Base-by-base conservation (phyloP, 306 rosid genomes). In the Gillenia trifoliata region DNA sequence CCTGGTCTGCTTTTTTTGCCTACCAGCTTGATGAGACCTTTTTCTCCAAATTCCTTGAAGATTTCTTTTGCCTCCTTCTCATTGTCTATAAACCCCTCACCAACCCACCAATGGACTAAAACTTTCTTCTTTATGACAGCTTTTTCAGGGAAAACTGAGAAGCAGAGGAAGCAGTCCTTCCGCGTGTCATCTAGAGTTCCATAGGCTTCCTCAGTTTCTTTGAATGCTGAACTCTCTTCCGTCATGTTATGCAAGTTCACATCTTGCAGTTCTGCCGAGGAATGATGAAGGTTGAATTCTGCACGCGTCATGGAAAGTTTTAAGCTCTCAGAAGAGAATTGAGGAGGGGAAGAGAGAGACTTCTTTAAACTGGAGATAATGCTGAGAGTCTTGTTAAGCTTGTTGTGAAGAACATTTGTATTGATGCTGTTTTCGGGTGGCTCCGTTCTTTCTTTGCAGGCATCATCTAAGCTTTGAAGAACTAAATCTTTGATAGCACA, bases 31-130 rank as follows among this genome's bases (percentile, higher is more conserved):
- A 79, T 57, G 56, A 73, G 30, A 28, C 74, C 22, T 25, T 45
- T 59, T 0, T 2, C 19, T 34, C 33, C 23, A 3, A 79, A 57
- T 8, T 31, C 8, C 2, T 43, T 2, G 34, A 79, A 57, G 11
- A 66, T 38, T 3, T 6, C 7, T 26, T 10, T 73, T 15, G 69
- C 62, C 5, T 0, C 17, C 11, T 55, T 2, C 36, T 43, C 73
- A 22, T 22, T 41, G 25, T 66, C 76, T 20, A 73, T 23, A 30
- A 73, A 66, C 6, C 12, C 82, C 57, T 72, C 82, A 34, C 82
- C 82, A 2, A 72, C 68, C 82, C 82, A 79, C 82, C 82, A 79
- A 8, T 79, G 70, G 40, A 49, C 40, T 47, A 79, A 12, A 6
- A 73, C 73, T 68, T 56, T 79, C 82, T 79, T 79, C 74, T 73